phyloP scores from a whole-genome alignment of 805 yeast genomes.

The Aciculoconidium aculeatum region DNA sequence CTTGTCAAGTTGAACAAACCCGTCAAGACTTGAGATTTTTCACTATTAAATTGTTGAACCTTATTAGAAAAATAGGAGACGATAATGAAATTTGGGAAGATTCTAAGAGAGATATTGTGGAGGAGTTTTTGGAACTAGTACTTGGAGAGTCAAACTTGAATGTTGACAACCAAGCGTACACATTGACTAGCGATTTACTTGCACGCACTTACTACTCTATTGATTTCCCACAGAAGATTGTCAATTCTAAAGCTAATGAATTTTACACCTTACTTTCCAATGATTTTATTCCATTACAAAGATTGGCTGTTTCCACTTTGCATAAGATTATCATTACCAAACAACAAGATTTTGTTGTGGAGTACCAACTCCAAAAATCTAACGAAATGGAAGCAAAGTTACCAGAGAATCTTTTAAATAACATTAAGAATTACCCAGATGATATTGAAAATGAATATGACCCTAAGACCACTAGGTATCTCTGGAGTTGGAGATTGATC shows the following conservation, averaged over 20 bases:
- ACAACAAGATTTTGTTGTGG: constrained; percentile 60
- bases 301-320: constrained; percentile 39
- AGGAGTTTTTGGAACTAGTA: constrained; percentile 41
- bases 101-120: constrained; percentile 27
- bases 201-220: constrained; percentile 20
- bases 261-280: constrained; percentile 29
- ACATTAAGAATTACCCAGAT: constrained; percentile 1
- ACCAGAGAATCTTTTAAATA: constrained; percentile 22
- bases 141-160: constrained; percentile 19
- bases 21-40: constrained; percentile 40
- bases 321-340: constrained; percentile 32
- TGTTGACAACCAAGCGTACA: constrained; percentile 26
- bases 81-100: constrained; percentile 22
- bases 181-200: constrained; percentile 31
- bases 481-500: constrained; percentile 67
- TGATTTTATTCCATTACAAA: constrained; percentile 27
- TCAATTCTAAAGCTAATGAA: constrained; percentile 26
- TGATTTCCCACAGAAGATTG: constrained; percentile 19
- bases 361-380: constrained; percentile 49
- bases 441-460: constrained; percentile 16
- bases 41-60: constrained; percentile 36
- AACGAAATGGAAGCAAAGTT: constrained; percentile 27
- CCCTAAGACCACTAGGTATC: constrained; percentile 30
- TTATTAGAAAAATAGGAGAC: constrained; percentile 16
- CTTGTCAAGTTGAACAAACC: constrained; percentile 32